Base-by-base conservation (phyloP, 2,329 filamentous ascomycete species). In the Akanthomyces dipterigenus region DNA sequence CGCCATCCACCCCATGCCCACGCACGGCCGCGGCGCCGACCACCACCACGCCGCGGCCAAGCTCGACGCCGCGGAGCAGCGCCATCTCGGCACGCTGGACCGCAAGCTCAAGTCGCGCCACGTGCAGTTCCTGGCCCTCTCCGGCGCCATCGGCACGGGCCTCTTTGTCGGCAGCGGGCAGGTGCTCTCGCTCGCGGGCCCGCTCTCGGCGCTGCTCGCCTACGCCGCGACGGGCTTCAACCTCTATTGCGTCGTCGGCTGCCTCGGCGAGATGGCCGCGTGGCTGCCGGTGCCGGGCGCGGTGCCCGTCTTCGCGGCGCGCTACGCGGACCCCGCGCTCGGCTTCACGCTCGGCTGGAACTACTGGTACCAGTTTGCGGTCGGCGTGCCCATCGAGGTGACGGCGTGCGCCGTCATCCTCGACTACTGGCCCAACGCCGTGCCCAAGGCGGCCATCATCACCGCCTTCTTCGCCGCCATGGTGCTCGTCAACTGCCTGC, bases 281-380 rank as follows among this genome's bases (percentile, higher is more conserved):
- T 87, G 84, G 76, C 78, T 88, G 56, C 82, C 85, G 3, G 71
- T 86, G 64, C 76, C 82, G 31, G 80, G 81, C n/a, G 79, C 79
- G 5, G 77, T 82, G 8, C 76, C 79, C 5, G 71, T 80, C 26
- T 82, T 81, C 55, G 78, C 79, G 11, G 71, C 76, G 20, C 75
- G 78, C n/a, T 80, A 75, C 61, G 77, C 80, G 54, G 77, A 80
- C 60, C 75, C 77, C 40, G 76, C 77, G 1, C 71, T 78, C 36
- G 78, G 76, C 36, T 82, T 80, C 57, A 77, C 79, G 1, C 68
- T 82, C 22, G 77, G 79, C 12, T 82, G 78, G 78, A 80, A 80
- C 55, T 82, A 81, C 65, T 82, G 77, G 77, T 80, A 79, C 64
- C 72, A 79, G 59, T 76, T 78, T n/a, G 76, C 77, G 38, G 79